These are phyloP conservation scores for Scytalidium sp. DNA, from an alignment of 2,329 filamentous ascomycete genomes.

Conservation along the genomic window DNA sequence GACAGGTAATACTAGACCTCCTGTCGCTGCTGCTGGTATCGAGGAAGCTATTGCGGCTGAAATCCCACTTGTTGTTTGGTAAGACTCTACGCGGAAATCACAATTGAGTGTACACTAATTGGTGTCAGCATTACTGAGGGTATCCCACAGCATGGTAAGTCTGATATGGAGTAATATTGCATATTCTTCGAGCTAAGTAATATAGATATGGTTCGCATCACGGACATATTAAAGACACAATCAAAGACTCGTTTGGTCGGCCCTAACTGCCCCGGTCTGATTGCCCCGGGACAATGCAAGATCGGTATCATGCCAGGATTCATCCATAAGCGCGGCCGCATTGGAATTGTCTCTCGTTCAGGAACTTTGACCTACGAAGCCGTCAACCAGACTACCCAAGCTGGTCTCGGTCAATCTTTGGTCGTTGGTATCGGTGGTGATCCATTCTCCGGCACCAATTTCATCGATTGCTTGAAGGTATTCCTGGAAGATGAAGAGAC, in stretches of 20 bases:
- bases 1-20: conserved; percentile 59
- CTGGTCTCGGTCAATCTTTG: conserved; percentile 94
- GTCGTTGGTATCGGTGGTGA: conserved; percentile 98
- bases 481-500: conserved; percentile 96
- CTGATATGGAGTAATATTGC: conserved; percentile 7
- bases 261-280: conserved; percentile 98
- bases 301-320: conserved; percentile 99
- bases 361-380: conserved; percentile 99
- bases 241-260: conserved; percentile 95
- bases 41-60: conserved; percentile 94
- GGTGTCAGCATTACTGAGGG: conserved; percentile 77
- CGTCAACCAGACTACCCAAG: conserved; percentile 98
- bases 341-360: conserved; percentile 97
- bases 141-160: conserved; percentile 90
- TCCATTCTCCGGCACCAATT: conserved; percentile 98
- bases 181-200: conserved; percentile 8
- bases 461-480: conserved; percentile 97
- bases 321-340: conserved; percentile 99
- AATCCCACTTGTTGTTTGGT: conserved; percentile 90
- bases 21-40: conserved; percentile 89
- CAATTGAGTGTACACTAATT: conserved; percentile 12
- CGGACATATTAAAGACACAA: conserved; percentile 95
- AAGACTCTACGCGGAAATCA: conserved; percentile 17
- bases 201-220: conserved; percentile 97
- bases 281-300: conserved; percentile 95